These are phyloP conservation scores for Neonectria sp. DNA, from an alignment of 2,329 filamentous ascomycete species.

Conservation along the genomic window DNA sequence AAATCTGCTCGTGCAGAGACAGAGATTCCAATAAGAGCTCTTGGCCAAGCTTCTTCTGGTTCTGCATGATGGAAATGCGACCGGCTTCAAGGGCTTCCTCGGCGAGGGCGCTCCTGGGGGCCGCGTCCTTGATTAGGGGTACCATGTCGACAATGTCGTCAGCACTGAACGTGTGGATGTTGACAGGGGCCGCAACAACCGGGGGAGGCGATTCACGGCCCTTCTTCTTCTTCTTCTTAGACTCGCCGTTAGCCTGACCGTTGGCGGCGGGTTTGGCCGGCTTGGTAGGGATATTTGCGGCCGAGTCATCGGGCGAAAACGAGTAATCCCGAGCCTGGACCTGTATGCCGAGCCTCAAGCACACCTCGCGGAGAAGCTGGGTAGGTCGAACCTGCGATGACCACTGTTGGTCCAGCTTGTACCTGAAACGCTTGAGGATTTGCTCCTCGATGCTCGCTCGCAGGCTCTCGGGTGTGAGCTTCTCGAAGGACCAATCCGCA, in stretches of 20 bases:
- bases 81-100: slow-evolving; percentile 97
- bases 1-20: slow-evolving; percentile 98
- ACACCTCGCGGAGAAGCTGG: slow-evolving; percentile 91
- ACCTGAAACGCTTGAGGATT: slow-evolving; percentile 82
- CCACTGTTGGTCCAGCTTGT: slow-evolving; percentile 79
- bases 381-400: slow-evolving; percentile 77
- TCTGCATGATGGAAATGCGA: slow-evolving; percentile 94
- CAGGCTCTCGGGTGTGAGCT: slow-evolving; percentile 81
- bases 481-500: slow-evolving; percentile 85
- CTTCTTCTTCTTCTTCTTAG: slow-evolving; percentile 76
- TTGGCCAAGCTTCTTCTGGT: slow-evolving; percentile 95
- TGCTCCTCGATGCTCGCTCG: slow-evolving; percentile 80
- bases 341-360: slow-evolving; percentile 91
- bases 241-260: slow-evolving; percentile 60
- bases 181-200: slow-evolving; percentile 59
- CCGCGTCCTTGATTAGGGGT: slow-evolving; percentile 95
- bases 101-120: slow-evolving; percentile 89
- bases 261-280: slow-evolving; percentile 54
- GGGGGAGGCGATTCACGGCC: slow-evolving; percentile 68
- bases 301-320: slow-evolving; percentile 51
- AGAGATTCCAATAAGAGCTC: slow-evolving; percentile 96
- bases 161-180: slow-evolving; percentile 73
- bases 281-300: slow-evolving; percentile 48
- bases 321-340: slow-evolving; percentile 77
- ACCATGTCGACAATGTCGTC: slow-evolving; percentile 94